phyloP scores from a whole-genome alignment of 1,139 yeast species.

The Hansenula sp. region DNA sequence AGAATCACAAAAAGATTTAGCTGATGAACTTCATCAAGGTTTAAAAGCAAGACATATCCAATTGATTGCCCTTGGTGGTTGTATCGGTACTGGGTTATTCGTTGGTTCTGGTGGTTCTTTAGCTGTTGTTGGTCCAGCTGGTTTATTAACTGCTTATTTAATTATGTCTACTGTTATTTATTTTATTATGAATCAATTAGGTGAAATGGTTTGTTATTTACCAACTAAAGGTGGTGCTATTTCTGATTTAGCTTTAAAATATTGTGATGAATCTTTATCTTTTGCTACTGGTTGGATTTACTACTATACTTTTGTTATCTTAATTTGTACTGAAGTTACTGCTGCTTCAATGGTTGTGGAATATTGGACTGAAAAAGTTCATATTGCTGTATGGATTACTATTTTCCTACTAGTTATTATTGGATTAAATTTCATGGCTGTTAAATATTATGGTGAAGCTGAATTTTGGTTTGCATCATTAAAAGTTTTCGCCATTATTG shows the following conservation, averaged over 20 bases:
- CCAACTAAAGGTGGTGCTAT: constrained; percentile 48
- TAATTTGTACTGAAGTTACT: constrained; percentile 75
- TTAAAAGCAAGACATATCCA: constrained; percentile 49
- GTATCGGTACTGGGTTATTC: constrained; percentile 51
- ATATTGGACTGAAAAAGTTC: constrained; percentile 73
- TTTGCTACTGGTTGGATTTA: constrained; percentile 78
- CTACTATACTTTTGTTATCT: constrained; percentile 67
- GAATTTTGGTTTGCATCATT: constrained; percentile 79
- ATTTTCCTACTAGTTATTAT: constrained; percentile 60
- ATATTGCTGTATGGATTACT: constrained; percentile 55
- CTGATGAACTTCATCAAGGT: constrained; percentile 17
- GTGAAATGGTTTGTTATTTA: constrained; percentile 57
- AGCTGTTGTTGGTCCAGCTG: constrained; percentile 46
- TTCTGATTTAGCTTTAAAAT: constrained; percentile 48
- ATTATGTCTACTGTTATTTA: constrained; percentile 49
- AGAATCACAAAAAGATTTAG: constrained; percentile 3
- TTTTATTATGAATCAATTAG: constrained; percentile 53
- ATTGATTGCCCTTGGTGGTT: constrained; percentile 52
- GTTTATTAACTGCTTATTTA: constrained; percentile 41
- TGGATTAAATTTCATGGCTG: constrained; percentile 64
- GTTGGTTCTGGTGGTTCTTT: constrained; percentile 46
- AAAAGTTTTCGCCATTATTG: constrained; percentile 65
- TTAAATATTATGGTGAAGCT: constrained; percentile 66
- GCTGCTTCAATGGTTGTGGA: constrained; percentile 74
- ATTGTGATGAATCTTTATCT: constrained; percentile 65